Conservation (phyloP, 768 basidiomycete genomes). For the Auriculariales sp. region DNA sequence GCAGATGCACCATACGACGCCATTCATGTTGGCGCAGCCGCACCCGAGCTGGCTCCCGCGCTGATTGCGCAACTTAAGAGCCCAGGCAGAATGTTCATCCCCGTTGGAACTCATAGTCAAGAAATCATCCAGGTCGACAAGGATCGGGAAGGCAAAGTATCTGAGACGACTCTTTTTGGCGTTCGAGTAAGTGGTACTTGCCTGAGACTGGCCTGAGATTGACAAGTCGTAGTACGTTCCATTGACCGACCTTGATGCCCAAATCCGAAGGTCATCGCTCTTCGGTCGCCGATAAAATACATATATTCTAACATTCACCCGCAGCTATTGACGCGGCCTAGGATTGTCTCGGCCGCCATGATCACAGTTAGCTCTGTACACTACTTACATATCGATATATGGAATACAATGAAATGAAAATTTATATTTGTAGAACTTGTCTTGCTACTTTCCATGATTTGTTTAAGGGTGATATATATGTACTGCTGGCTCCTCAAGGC, state of each 20-base stretch:
- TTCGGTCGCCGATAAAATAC: too few species aligned
- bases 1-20: conserved; percentile 48
- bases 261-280: too few species aligned
- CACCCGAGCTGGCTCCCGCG: conserved; percentile 51
- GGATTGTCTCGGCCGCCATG: too few species aligned
- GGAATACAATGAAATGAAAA: too few species aligned
- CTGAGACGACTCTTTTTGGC: conserved; percentile 52
- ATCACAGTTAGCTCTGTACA: too few species aligned
- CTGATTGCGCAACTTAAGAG: conserved; percentile 66
- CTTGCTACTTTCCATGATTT: too few species aligned
- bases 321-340: too few species aligned
- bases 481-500: too few species aligned
- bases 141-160: conserved; percentile 49
- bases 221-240: conserved; percentile 21
- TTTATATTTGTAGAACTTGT: too few species aligned
- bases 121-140: conserved; percentile 68
- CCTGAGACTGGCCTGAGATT: background rate
- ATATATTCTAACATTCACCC: too few species aligned
- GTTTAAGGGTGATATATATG: too few species aligned
- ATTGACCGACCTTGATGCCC: conserved; percentile 13
- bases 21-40: conserved; percentile 92
- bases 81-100: conserved; percentile 84
- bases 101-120: conserved; percentile 52
- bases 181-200: conserved; percentile 48
- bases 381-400: too few species aligned